Evolutionary conservation across 129 eudicot genomes (phyloP).

Genomic region (Artemisia argyi): DNA sequence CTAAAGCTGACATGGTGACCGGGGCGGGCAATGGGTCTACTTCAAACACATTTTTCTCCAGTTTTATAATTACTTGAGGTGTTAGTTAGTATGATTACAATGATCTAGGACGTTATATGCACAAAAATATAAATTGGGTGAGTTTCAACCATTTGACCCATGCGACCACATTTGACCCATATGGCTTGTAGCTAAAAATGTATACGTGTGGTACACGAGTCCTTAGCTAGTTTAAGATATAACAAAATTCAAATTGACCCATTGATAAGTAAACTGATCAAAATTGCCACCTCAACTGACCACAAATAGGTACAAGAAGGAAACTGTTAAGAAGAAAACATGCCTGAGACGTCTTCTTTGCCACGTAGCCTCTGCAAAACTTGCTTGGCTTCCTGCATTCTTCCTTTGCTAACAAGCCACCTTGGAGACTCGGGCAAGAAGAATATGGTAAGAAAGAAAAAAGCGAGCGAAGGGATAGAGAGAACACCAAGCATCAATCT

Average conservation of each 20-base stretch:
- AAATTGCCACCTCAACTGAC: background rate
- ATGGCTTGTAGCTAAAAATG: too few relatives aligned
- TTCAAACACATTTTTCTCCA: too few relatives aligned
- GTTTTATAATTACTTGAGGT: too few relatives aligned
- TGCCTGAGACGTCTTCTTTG: slow-evolving; percentile 88
- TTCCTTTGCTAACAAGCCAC: slow-evolving; percentile 96
- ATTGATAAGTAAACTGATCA: background rate
- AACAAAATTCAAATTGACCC: background rate
- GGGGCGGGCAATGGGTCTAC: too few relatives aligned
- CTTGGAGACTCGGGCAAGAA: slow-evolving; percentile 92
- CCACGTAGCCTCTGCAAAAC: slow-evolving; percentile 86
- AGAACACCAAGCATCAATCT: slow-evolving; percentile 89
- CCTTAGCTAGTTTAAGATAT: background rate
- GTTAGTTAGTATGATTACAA: too few relatives aligned
- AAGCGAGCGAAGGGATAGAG: slow-evolving; percentile 61
- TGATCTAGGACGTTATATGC: too few relatives aligned
- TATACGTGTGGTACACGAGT: background rate
- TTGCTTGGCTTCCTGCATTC: slow-evolving; percentile 73
- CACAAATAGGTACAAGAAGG: background rate
- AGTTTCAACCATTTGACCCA: too few relatives aligned
- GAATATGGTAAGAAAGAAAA: slow-evolving; percentile 50
- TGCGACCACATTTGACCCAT: too few relatives aligned
- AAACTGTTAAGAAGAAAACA: background rate
- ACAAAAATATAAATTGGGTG: too few relatives aligned
- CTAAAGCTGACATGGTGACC: too few relatives aligned